A percentile compares a stretch with the other conserved stretches of the same genome.
Conservation (phyloP, 208 protist species). For the Leishmania major region DNA sequence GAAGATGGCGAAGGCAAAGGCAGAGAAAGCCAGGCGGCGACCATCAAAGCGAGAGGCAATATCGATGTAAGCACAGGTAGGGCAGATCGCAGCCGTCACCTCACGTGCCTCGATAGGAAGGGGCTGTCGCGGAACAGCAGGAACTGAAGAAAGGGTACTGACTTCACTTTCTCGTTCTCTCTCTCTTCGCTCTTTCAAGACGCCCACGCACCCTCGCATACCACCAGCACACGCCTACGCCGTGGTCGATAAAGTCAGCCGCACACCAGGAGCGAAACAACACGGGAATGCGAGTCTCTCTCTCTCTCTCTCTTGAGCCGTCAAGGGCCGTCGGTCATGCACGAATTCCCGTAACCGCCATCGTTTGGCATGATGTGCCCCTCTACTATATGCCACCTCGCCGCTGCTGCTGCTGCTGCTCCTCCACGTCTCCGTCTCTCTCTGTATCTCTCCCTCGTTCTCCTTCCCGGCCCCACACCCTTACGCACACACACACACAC, state of each 20-base stretch:
- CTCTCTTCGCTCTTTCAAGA: neutral
- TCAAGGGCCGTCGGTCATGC: neutral
- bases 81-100: neutral
- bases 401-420: neutral
- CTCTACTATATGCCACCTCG: neutral
- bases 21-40: neutral
- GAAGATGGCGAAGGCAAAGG: slow-evolving; percentile 2
- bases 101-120: neutral
- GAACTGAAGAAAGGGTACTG: neutral
- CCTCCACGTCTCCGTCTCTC: neutral
- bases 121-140: neutral
- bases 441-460: neutral
- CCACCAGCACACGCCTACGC: neutral
- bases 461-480: neutral
- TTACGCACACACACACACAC: neutral
- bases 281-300: neutral
- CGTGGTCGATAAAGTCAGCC: no score
- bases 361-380: neutral
- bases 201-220: neutral
- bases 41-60: neutral
- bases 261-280: neutral
- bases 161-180: neutral
- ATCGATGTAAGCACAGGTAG: neutral
- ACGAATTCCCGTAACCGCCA: neutral
- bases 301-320: neutral